Conservation (phyloP, 805 yeast genomes). For the Jamesozyma rosinii region DNA sequence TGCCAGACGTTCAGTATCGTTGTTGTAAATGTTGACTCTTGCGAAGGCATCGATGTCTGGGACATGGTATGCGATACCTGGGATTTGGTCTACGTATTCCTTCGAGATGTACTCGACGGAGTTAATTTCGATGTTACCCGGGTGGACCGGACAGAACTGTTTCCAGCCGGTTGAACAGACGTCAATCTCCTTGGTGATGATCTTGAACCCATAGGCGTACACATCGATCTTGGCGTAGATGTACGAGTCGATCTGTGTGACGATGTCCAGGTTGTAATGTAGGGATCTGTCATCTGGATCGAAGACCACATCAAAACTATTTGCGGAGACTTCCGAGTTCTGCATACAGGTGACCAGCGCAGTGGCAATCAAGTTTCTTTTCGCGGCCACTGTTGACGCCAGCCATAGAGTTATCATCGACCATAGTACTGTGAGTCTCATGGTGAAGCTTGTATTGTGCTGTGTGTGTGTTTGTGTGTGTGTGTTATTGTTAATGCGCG, state of each 20-base stretch:
- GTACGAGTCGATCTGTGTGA: slow-evolving; percentile 57
- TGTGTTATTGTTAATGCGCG: background rate
- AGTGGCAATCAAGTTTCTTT: slow-evolving; percentile 45
- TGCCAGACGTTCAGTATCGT: slow-evolving; percentile 41
- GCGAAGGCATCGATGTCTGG: slow-evolving; percentile 82
- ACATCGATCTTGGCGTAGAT: slow-evolving; percentile 64
- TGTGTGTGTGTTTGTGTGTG: background rate
- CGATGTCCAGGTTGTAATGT: slow-evolving; percentile 59
- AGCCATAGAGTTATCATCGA: slow-evolving; percentile 1
- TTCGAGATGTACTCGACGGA: slow-evolving; percentile 53
- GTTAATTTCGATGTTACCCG: slow-evolving; percentile 72
- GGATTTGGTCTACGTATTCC: slow-evolving; percentile 50
- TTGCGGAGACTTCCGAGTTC: slow-evolving; percentile 61
- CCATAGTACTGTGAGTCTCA: slow-evolving; percentile 2
- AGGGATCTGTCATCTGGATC: slow-evolving; percentile 64
- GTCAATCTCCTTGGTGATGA: slow-evolving; percentile 50
- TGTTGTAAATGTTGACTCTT: slow-evolving; percentile 42
- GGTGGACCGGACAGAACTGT: slow-evolving; percentile 82
- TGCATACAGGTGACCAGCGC: slow-evolving; percentile 86
- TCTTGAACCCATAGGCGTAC: slow-evolving; percentile 81
- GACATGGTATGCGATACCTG: slow-evolving; percentile 77
- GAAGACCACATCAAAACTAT: slow-evolving; percentile 64
- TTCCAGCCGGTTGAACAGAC: slow-evolving; percentile 62
- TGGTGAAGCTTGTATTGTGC: too few species aligned
- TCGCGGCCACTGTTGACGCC: slow-evolving; percentile 6